A percentile compares a stretch with the other conserved stretches of the same genome.
Evolutionary conservation across 495 filamentous ascomycete species (phyloP).

Genomic region (Acidomyces sp.): DNA sequence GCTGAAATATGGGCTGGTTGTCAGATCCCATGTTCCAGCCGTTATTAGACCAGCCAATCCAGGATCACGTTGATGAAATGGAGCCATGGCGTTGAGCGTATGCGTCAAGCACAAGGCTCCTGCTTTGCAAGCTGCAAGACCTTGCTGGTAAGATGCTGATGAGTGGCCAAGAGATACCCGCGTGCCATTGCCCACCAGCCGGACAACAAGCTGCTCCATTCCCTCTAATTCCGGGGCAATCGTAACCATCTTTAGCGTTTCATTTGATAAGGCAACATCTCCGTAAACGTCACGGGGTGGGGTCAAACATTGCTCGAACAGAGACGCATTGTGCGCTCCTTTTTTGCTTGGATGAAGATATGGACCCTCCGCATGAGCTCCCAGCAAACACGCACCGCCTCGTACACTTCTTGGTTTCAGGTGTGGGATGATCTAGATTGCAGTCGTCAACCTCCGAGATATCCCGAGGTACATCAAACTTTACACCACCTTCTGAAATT

Average conservation of each 20-base stretch:
- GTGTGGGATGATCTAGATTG: constrained; percentile 28
- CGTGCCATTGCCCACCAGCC: constrained; percentile 21
- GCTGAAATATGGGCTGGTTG: constrained; percentile 39
- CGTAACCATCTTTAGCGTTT: constrained; percentile 28
- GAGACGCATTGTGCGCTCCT: constrained; percentile 29
- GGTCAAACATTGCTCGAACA: constrained; percentile 23
- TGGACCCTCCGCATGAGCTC: constrained; percentile 32
- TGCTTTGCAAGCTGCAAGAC: constrained; percentile 23
- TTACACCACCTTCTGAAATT: constrained; percentile 27
- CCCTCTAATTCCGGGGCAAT: constrained; percentile 28
- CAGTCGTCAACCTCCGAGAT: constrained; percentile 1
- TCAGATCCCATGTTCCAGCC: constrained; percentile 10
- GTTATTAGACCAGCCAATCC: constrained; percentile 28
- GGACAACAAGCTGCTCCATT: constrained; percentile 20
- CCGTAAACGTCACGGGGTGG: constrained; percentile 25
- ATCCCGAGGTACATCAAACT: no score
- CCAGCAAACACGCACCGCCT: constrained; percentile 27
- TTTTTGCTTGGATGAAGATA: constrained; percentile 30
- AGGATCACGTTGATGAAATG: constrained; percentile 28
- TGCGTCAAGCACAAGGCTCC: constrained; percentile 31
- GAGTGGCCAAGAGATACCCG: constrained; percentile 31
- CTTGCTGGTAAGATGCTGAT: constrained; percentile 24
- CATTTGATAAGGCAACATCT: constrained; percentile 11
- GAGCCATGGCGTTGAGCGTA: constrained; percentile 31
- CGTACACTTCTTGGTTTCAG: constrained; percentile 23